Conservation (phyloP, 208 protist genomes). For the Phytomonas francai region DNA sequence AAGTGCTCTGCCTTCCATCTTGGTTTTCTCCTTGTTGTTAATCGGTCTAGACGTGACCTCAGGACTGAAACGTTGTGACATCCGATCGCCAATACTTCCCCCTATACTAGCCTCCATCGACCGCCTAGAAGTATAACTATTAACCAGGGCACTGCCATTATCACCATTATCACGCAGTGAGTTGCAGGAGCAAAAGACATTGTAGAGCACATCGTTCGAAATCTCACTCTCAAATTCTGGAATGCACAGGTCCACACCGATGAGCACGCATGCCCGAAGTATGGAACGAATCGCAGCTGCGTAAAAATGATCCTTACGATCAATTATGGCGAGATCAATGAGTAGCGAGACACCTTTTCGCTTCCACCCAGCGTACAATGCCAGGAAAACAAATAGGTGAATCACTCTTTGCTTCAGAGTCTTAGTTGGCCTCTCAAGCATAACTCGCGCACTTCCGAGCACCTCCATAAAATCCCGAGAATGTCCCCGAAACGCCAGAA, state of each 20-base stretch:
- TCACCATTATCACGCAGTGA: neutral
- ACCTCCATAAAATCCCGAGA: constrained; percentile 1
- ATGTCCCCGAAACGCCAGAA: constrained; percentile 15
- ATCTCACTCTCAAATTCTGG: neutral
- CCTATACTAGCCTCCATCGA: neutral
- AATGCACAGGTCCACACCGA: neutral
- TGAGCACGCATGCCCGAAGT: neutral
- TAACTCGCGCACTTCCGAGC: neutral
- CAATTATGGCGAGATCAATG: neutral
- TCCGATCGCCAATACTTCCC: neutral
- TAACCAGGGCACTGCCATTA: neutral
- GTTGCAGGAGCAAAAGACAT: neutral
- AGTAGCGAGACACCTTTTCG: neutral
- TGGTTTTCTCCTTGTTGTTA: neutral
- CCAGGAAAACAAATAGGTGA: neutral
- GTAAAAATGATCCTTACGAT: neutral
- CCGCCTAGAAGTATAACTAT: neutral
- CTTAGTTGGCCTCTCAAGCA: neutral
- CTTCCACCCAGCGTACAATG: neutral
- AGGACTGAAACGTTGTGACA: neutral
- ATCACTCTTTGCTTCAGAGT: neutral
- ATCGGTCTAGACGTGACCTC: neutral
- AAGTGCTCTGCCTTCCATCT: neutral
- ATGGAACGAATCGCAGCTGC: neutral
- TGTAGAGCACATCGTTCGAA: neutral